Percentiles rank a stretch among this genome's conserved stretches.
These are phyloP conservation scores for Heterobasidion annosum DNA, from an alignment of 1,284 basidiomycete species.

Conservation along the genomic window DNA sequence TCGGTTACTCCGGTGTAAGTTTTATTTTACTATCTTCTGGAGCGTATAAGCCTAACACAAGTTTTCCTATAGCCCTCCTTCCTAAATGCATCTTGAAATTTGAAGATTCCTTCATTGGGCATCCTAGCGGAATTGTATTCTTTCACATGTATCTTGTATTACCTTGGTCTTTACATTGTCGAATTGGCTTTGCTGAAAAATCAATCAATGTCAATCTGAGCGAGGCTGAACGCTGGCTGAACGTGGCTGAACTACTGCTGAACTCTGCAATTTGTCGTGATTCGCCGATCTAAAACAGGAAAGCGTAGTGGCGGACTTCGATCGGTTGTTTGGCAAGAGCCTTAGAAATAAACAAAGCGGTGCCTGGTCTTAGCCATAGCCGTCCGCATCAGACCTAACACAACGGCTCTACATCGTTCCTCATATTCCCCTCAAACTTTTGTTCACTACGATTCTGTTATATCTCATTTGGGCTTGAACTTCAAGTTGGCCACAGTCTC, in stretches of 20 bases:
- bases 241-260: no score
- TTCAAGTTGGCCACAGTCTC: background rate
- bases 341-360: background rate
- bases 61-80: background rate
- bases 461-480: background rate
- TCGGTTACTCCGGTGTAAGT: conserved; percentile 3
- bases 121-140: no score
- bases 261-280: background rate
- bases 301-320: no score
- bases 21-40: background rate
- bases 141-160: no score
- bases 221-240: no score
- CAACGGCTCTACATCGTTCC: background rate
- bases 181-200: no score
- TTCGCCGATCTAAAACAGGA: no score
- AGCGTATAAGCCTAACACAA: no score
- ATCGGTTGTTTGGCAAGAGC: background rate
- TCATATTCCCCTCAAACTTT: background rate
- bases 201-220: no score
- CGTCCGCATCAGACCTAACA: background rate
- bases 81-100: background rate
- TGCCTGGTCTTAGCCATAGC: background rate
- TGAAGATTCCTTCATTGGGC: no score
- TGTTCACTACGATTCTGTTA: background rate
- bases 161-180: no score